Percentiles rank a stretch among this genome's conserved stretches.
phyloP scores from a whole-genome alignment of 768 basidiomycete genomes.

The Amanita fuliginea region DNA sequence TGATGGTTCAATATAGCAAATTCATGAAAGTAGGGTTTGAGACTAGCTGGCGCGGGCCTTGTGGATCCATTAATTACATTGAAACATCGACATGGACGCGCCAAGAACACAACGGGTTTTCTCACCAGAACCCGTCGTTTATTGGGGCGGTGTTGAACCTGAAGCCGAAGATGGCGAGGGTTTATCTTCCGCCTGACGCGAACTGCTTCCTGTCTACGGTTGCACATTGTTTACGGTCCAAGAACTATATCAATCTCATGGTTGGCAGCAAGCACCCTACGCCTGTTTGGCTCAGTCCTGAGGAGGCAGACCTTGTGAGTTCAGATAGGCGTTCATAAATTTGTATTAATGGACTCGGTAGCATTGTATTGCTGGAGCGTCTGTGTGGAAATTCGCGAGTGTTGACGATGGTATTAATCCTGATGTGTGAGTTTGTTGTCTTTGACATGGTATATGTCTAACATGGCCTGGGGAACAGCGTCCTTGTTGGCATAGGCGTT shows the following conservation, averaged over 20 bases:
- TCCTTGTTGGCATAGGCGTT: slow-evolving; percentile 80
- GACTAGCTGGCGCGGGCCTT: slow-evolving; percentile 60
- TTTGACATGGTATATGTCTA: not conserved
- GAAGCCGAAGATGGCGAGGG: slow-evolving; percentile 58
- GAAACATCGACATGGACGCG: slow-evolving; percentile 83
- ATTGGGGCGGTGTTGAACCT: slow-evolving; percentile 80
- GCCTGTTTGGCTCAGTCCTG: slow-evolving; percentile 65
- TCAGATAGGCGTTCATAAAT: not conserved
- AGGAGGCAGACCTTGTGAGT: slow-evolving; percentile 59
- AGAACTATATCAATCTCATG: slow-evolving; percentile 82
- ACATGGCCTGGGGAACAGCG: slow-evolving; percentile 31
- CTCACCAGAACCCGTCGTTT: slow-evolving; percentile 78
- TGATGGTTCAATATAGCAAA: slow-evolving; percentile 86
- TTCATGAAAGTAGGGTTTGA: slow-evolving; percentile 76
- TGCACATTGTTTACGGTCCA: slow-evolving; percentile 72
- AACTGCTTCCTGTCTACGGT: slow-evolving; percentile 80
- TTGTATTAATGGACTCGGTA: slow-evolving; percentile 14
- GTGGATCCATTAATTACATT: slow-evolving; percentile 73
- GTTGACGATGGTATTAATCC: slow-evolving; percentile 61
- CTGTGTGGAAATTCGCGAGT: slow-evolving; percentile 78
- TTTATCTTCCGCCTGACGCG: slow-evolving; percentile 85
- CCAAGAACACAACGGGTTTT: slow-evolving; percentile 86
- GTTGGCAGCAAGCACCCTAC: slow-evolving; percentile 83
- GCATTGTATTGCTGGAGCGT: slow-evolving; percentile 84
- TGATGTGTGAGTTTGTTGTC: slow-evolving; percentile 43